Conservation (phyloP, 305 asterid genomes). For the Fraxinus nigra region DNA sequence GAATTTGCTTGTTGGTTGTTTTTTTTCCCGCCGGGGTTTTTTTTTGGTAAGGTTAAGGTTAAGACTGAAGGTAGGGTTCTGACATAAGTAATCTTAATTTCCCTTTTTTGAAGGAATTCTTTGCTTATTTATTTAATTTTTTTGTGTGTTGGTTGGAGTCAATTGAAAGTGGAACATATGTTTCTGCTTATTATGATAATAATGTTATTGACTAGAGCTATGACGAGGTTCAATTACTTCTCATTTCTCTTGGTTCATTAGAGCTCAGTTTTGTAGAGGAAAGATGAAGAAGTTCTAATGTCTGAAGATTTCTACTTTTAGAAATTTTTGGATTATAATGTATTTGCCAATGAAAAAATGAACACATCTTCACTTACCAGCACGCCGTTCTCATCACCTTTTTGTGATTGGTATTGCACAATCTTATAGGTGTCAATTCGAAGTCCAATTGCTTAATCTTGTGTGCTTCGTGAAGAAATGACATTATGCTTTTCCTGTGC, state of each 20-base stretch:
- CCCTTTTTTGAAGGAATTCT: background rate
- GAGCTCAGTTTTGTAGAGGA: conserved; percentile 10
- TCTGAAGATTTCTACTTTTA: background rate
- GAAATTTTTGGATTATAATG: background rate
- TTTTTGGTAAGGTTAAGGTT: background rate
- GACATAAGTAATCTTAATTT: background rate
- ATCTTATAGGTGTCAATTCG: background rate
- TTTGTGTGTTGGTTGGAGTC: background rate
- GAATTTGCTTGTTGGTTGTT: background rate
- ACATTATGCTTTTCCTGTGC: background rate
- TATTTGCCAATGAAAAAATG: background rate
- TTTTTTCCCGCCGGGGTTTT: background rate
- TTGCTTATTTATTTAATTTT: background rate
- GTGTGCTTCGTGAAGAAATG: background rate
- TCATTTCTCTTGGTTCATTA: background rate
- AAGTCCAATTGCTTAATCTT: conserved; percentile 2
- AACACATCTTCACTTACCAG: background rate
- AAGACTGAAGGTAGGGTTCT: background rate
- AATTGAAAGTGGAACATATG: background rate
- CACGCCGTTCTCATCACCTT: conserved; percentile 1
- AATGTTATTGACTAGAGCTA: background rate
- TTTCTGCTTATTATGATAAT: background rate
- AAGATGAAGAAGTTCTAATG: background rate
- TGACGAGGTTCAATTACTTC: background rate
- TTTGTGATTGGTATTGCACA: background rate